Base-by-base conservation (phyloP, 179 eudicot species). In the Beta corolliflora region DNA sequence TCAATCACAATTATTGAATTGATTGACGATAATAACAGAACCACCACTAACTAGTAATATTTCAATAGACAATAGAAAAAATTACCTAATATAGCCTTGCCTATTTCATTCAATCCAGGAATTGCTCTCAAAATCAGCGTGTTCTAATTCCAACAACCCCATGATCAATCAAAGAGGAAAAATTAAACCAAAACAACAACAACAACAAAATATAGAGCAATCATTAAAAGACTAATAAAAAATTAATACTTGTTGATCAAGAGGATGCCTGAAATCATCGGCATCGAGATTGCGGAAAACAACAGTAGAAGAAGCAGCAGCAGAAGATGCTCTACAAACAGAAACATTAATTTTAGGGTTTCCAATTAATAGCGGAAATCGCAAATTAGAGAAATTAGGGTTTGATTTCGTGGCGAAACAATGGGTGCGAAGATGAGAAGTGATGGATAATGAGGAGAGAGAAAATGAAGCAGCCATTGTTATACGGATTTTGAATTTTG, bases 251-350 rank as follows among this genome's bases (percentile, higher is more conserved):
- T 92, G 99, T 84, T 87, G 87, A 86, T 95, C 98, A 66, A 95
- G 99, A 44, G 99, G 98, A 80, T 95, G 99, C 44, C 98, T 85
- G 76, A 95, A 91, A 78, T 95, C 99, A 84, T 94, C 98, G 8
- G 99, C 98, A n/a, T 95, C 94, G 15, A 95, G 94, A 80, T 90
- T 86, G n/a, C 90, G 92, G 71, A 90, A 91, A 31, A 78, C 88
- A 77, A 90, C 88, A 23, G 89, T 46, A 5, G 87, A 21, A 13
- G 83, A 59, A 46, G n/a, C n/a, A n/a, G 81, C 64, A 7, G 81
- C 14, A 19, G 56, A 18, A 41, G 90, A 67, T 66, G 93, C 90
- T 85, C 85, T 80, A 75, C 84, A 87, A 66, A 87, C 78, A 64
- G 87, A 78, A 75, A 80, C 56, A 54, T 75, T 29, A 50, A 73